These are phyloP conservation scores for Plasmodium berghei DNA, from an alignment of 169 alveolate genomes.

Conservation along the genomic window DNA sequence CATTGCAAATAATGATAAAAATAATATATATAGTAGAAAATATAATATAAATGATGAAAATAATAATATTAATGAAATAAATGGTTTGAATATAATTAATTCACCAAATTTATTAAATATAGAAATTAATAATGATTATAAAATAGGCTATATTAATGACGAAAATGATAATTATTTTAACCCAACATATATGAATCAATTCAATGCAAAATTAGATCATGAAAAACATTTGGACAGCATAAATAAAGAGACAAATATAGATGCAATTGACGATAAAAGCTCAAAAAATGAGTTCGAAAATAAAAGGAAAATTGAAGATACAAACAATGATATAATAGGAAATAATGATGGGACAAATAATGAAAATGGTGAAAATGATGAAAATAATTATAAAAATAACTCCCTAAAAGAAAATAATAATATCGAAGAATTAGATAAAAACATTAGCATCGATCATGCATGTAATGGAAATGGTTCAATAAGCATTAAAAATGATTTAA, in stretches of 20 bases:
- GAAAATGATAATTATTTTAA: neutral
- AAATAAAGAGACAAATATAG: neutral
- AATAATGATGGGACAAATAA: neutral
- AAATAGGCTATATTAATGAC: neutral
- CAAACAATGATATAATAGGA: neutral
- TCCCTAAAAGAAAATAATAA: neutral
- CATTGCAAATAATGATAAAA: neutral
- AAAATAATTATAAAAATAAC: neutral
- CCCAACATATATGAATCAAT: neutral
- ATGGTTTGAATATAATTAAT: neutral
- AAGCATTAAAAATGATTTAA: no score
- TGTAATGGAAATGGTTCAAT: no score
- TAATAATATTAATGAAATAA: neutral
- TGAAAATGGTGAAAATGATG: neutral
- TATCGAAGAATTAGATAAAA: neutral
- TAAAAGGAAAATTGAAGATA: neutral
- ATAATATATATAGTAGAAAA: neutral
- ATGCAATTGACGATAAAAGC: neutral
- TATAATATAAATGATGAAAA: constrained; percentile 2
- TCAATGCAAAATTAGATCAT: neutral
- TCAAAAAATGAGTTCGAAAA: neutral
- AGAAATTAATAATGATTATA: neutral
- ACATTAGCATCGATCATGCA: no score
- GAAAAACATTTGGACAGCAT: neutral
- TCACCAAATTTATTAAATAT: neutral